These are phyloP conservation scores for Xenosphaeropsis pyriputrescens DNA, from an alignment of 2,329 filamentous ascomycete genomes.

Conservation along the genomic window DNA sequence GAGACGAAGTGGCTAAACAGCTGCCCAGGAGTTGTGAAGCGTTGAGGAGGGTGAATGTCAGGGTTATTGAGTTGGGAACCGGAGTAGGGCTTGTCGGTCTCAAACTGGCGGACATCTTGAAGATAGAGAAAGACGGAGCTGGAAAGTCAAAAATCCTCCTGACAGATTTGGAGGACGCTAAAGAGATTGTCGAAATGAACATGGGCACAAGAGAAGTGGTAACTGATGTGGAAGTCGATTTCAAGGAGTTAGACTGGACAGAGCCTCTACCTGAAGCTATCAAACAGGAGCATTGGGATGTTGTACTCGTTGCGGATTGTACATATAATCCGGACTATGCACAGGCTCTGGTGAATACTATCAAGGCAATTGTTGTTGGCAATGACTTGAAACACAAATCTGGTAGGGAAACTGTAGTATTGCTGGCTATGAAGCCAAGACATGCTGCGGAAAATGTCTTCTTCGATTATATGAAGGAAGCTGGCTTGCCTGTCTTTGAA, in stretches of 20 bases:
- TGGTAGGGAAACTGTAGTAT: conserved; percentile 17
- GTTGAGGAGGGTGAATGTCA: conserved; percentile 18
- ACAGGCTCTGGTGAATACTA: conserved; percentile 42
- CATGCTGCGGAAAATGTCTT: conserved; percentile 53
- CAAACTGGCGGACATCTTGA: conserved; percentile 27
- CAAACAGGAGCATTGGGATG: conserved; percentile 26
- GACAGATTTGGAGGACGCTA: conserved; percentile 51
- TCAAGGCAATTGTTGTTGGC: conserved; percentile 19
- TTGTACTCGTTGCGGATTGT: conserved; percentile 55
- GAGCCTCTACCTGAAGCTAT: conserved; percentile 22
- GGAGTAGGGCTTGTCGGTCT: conserved; percentile 58
- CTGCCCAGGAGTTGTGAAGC: background rate
- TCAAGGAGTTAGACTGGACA: conserved; percentile 48
- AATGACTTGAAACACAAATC: background rate
- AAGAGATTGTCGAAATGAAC: conserved; percentile 43
- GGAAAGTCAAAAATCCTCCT: conserved; percentile 26
- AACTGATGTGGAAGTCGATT: conserved; percentile 21
- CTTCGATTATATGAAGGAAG: conserved; percentile 40
- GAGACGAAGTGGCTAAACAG: background rate
- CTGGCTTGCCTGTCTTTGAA: conserved; percentile 4
- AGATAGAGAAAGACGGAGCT: conserved; percentile 22
- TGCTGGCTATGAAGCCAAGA: conserved; percentile 51
- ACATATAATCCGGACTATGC: conserved; percentile 59
- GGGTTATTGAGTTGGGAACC: conserved; percentile 49
- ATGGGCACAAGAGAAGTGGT: conserved; percentile 2